Percentiles rank a stretch among this genome's conserved stretches.
These are phyloP conservation scores for Coniochaeta sp. DNA, from an alignment of 2,329 filamentous ascomycete species.

Conservation along the genomic window DNA sequence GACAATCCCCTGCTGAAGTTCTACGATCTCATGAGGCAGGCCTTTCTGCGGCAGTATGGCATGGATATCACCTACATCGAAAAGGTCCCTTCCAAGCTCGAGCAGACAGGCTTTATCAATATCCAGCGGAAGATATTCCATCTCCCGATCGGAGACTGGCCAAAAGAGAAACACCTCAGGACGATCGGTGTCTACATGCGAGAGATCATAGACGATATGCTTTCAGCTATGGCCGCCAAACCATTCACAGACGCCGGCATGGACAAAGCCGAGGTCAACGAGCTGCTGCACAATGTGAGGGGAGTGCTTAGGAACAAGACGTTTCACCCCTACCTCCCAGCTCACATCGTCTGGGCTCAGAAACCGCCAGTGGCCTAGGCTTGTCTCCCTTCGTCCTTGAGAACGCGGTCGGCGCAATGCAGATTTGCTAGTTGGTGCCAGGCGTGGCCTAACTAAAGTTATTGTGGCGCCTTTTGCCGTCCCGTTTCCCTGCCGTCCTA, in stretches of 20 bases:
- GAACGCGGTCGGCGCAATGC: background rate
- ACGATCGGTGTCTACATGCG: constrained; percentile 34
- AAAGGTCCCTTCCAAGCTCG: constrained; percentile 24
- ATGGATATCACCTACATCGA: constrained; percentile 23
- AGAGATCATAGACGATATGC: constrained; percentile 28
- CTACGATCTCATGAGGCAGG: constrained; percentile 14
- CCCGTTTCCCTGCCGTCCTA: background rate
- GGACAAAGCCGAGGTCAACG: constrained; percentile 23
- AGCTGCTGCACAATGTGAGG: constrained; percentile 22
- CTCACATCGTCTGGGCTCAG: constrained; percentile 34
- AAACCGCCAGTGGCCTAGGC: constrained; percentile 20
- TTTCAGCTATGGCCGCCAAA: constrained; percentile 30
- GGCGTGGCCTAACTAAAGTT: background rate
- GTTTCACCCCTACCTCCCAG: constrained; percentile 35
- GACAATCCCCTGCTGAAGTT: constrained; percentile 29
- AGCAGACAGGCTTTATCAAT: constrained; percentile 33
- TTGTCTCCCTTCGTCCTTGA: background rate
- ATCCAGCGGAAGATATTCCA: constrained; percentile 32
- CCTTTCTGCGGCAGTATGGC: constrained; percentile 25
- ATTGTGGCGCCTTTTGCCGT: background rate
- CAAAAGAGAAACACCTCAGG: constrained; percentile 28
- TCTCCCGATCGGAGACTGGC: constrained; percentile 38
- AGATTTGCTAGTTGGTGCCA: background rate
- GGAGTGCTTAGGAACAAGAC: constrained; percentile 23
- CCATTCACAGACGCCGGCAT: constrained; percentile 31